phyloP scores from a whole-genome alignment of 2,329 filamentous ascomycete species.

The Nothophaeocryptopus gaeumannii region DNA sequence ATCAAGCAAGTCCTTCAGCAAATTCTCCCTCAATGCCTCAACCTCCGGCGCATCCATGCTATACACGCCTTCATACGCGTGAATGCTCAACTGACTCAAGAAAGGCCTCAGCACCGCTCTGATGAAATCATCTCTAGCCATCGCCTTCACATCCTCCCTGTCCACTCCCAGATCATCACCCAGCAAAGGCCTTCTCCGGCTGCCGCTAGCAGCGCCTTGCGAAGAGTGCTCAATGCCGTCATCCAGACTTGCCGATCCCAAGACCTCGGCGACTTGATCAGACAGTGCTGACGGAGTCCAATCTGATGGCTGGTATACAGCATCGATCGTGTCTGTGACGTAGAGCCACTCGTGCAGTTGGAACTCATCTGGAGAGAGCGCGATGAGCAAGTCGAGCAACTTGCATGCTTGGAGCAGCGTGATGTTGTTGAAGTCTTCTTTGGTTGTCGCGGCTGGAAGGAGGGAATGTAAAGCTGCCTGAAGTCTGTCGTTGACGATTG shows the following conservation, averaged over 20 bases:
- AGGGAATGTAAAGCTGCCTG: slow-evolving; percentile 76
- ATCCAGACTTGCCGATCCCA: slow-evolving; percentile 48
- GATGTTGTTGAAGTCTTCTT: slow-evolving; percentile 72
- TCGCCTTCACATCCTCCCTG: slow-evolving; percentile 52
- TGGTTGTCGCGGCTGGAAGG: slow-evolving; percentile 61
- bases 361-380: slow-evolving; percentile 88
- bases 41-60: slow-evolving; percentile 70
- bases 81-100: slow-evolving; percentile 87
- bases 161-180: slow-evolving; percentile 58
- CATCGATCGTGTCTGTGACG: slow-evolving; percentile 93
- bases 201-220: not conserved
- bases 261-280: slow-evolving; percentile 77
- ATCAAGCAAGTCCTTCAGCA: slow-evolving; percentile 35
- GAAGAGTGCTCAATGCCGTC: slow-evolving; percentile 21
- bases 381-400: slow-evolving; percentile 82
- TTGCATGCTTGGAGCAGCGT: slow-evolving; percentile 90
- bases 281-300: slow-evolving; percentile 72
- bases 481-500: slow-evolving; percentile 80
- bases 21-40: slow-evolving; percentile 52
- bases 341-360: slow-evolving; percentile 98
- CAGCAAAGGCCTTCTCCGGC: slow-evolving; percentile 38
- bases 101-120: slow-evolving; percentile 80
- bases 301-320: slow-evolving; percentile 74
- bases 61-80: slow-evolving; percentile 89
- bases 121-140: slow-evolving; percentile 61